Percentiles rank a stretch among this genome's conserved stretches.
These are phyloP conservation scores for Lolium multiflorum DNA, from an alignment of 176 grass and related monocot species.

Conservation along the genomic window DNA sequence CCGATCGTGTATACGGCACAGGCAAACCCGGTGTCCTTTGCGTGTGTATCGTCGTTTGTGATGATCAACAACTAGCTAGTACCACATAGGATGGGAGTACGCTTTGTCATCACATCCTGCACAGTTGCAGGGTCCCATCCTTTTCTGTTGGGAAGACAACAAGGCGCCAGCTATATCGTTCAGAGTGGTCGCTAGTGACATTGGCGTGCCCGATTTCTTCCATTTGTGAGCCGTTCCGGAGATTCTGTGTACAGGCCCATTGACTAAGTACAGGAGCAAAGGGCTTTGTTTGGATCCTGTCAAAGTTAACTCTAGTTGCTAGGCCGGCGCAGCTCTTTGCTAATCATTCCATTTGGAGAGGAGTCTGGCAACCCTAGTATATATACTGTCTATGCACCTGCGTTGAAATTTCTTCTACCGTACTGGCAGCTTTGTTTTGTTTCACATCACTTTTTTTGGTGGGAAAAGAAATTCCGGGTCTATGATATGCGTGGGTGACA, in stretches of 20 bases:
- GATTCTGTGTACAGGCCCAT: slow-evolving; percentile 24
- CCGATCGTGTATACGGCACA: neutral
- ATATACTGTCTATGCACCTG: too few relatives aligned
- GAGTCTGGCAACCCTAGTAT: neutral
- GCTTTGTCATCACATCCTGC: slow-evolving; percentile 27
- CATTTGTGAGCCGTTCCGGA: slow-evolving; percentile 48
- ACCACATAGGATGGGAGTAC: slow-evolving; percentile 9
- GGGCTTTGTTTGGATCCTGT: neutral
- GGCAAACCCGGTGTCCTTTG: neutral
- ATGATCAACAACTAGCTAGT: neutral
- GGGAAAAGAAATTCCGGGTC: neutral
- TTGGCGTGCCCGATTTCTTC: slow-evolving; percentile 33
- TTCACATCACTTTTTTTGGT: neutral
- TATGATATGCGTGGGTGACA: neutral
- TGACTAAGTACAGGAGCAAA: slow-evolving; percentile 14
- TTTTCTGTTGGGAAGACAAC: slow-evolving; percentile 40
- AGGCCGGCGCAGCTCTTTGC: neutral
- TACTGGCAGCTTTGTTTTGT: neutral
- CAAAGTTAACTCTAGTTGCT: neutral
- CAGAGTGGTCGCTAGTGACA: slow-evolving; percentile 5
- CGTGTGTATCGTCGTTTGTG: neutral
- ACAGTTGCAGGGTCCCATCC: slow-evolving; percentile 4
- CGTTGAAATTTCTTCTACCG: too few relatives aligned
- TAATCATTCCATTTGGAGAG: slow-evolving; percentile 31
- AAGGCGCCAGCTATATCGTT: slow-evolving; percentile 51